Evolutionary conservation across 1,284 basidiomycete species (phyloP).

Genomic region (Malassezia furfur): DNA sequence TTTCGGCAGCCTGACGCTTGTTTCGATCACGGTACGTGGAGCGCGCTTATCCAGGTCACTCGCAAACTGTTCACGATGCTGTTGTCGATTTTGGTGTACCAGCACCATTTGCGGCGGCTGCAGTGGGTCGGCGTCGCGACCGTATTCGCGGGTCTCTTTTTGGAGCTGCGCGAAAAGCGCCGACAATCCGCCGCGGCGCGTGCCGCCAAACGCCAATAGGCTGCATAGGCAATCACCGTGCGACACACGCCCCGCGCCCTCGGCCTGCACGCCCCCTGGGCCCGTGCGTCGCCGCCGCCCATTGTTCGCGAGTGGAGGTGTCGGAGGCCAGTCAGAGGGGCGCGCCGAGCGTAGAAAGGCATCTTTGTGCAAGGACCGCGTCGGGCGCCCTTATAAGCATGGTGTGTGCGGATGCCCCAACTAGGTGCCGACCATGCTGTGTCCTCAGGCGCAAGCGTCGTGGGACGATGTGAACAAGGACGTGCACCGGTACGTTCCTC

Average conservation of each 20-base stretch:
- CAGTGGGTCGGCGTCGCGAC: constrained; percentile 86
- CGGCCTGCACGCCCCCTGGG: not conserved
- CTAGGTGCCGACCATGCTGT: not conserved
- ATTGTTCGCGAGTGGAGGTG: constrained; percentile 9
- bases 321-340: not conserved
- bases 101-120: constrained; percentile 69
- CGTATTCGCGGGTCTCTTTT: constrained; percentile 84
- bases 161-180: constrained; percentile 64
- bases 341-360: not conserved
- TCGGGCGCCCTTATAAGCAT: not conserved
- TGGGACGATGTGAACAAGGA: not conserved
- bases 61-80: constrained; percentile 98
- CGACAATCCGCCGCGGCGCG: constrained; percentile 3
- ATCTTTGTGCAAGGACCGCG: not conserved
- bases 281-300: constrained; percentile 2
- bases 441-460: not conserved
- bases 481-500: not conserved
- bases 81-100: constrained; percentile 82
- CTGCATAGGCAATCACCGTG: not conserved
- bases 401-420: not conserved
- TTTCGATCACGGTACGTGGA: constrained; percentile 42
- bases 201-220: constrained; percentile 1
- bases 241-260: no score
- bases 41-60: constrained; percentile 54
- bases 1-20: constrained; percentile 78